Conservation (phyloP, 2,329 filamentous ascomycete species). For the Trichoderma sp. region DNA sequence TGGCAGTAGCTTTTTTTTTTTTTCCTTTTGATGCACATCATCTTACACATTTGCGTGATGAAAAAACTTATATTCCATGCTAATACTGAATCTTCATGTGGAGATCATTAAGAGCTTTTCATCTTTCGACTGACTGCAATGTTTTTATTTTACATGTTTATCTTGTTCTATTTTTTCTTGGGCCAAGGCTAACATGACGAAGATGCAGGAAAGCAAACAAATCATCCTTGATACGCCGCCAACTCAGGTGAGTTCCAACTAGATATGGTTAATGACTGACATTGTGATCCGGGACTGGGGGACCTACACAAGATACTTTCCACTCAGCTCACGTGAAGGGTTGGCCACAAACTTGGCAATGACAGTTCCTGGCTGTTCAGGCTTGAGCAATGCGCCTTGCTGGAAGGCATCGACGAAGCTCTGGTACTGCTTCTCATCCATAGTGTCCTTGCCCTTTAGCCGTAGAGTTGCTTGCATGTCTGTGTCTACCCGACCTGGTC, state of each 20-base stretch:
- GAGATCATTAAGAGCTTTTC: slow-evolving; percentile 71
- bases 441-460: slow-evolving; percentile 51
- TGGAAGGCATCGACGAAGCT: slow-evolving; percentile 68
- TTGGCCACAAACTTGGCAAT: slow-evolving; percentile 75
- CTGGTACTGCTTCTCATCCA: slow-evolving; percentile 58
- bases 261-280: slow-evolving; percentile 5
- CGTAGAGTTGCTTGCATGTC: slow-evolving; percentile 86
- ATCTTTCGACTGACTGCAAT: slow-evolving; percentile 73
- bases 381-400: slow-evolving; percentile 69
- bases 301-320: slow-evolving; percentile 68
- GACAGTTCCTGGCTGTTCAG: slow-evolving; percentile 81
- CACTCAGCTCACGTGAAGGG: slow-evolving; percentile 66
- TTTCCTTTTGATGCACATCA: slow-evolving; percentile 22
- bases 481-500: slow-evolving; percentile 82
- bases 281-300: not conserved
- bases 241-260: slow-evolving; percentile 48
- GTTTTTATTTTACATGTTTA: slow-evolving; percentile 26
- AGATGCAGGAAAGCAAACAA: slow-evolving; percentile 7
- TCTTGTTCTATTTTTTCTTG: slow-evolving; percentile 14
- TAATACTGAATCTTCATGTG: slow-evolving; percentile 70
- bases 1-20: slow-evolving; percentile 25
- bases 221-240: slow-evolving; percentile 49
- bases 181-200: slow-evolving; percentile 24
- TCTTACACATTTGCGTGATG: slow-evolving; percentile 54
- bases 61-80: slow-evolving; percentile 69